Conservation (phyloP, 164 flowering plant species). For the Malania oleifera region DNA sequence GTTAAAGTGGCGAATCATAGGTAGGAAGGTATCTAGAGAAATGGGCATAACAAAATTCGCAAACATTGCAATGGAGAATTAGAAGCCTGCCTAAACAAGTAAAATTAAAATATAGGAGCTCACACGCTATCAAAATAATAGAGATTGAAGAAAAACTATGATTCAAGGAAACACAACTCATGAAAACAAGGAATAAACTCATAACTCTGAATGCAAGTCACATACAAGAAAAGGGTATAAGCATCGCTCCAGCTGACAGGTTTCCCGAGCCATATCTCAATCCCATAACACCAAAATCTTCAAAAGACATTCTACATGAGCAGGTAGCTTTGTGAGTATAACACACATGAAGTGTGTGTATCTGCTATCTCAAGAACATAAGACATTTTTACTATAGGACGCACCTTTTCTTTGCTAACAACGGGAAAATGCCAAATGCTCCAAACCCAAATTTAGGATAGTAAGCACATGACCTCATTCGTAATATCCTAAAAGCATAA, state of each 20-base stretch:
- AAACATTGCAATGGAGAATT: no score
- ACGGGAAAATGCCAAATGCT: slow-evolving; percentile 76
- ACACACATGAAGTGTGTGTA: neutral
- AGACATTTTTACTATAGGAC: neutral
- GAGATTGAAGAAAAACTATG: neutral
- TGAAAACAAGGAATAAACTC: neutral
- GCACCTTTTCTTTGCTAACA: slow-evolving; percentile 64
- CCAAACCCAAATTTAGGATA: slow-evolving; percentile 80
- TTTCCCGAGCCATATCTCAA: slow-evolving; percentile 81
- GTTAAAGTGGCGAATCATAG: no score
- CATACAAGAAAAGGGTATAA: slow-evolving; percentile 67
- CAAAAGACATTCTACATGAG: slow-evolving; percentile 44
- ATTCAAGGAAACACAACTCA: neutral
- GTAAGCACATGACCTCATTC: slow-evolving; percentile 74
- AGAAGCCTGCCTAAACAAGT: no score
- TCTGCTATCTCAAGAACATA: neutral
- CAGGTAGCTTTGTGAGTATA: slow-evolving; percentile 10
- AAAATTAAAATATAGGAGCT: neutral
- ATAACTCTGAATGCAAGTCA: slow-evolving; percentile 7
- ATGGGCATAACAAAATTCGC: no score
- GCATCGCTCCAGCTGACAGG: slow-evolving; percentile 68
- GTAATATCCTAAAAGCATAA: slow-evolving; percentile 50
- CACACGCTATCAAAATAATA: neutral
- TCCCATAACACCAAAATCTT: slow-evolving; percentile 78
- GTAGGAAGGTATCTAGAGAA: no score